These are phyloP conservation scores for Begonia loranthoides DNA, from an alignment of 306 rosid species.

Conservation along the genomic window DNA sequence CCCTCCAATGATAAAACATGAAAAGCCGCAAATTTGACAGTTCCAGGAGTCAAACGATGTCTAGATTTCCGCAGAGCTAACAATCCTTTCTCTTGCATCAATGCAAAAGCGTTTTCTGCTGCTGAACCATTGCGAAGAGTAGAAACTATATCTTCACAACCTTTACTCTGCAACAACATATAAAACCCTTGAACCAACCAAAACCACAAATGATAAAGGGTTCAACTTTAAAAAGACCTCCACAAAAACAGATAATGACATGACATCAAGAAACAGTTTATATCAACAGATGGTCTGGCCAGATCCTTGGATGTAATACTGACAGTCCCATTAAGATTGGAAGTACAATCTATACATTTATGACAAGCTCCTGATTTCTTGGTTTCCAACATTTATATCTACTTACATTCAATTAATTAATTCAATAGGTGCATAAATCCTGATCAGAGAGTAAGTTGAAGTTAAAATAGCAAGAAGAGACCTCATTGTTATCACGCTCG, in stretches of 20 bases:
- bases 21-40: constrained; percentile 96
- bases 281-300: neutral
- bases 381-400: too few relatives aligned
- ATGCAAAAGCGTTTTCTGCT: constrained; percentile 85
- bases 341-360: too few relatives aligned
- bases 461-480: constrained; percentile 11
- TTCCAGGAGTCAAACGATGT: constrained; percentile 97
- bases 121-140: constrained; percentile 94
- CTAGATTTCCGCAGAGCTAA: constrained; percentile 84
- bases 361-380: too few relatives aligned
- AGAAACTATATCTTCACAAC: constrained; percentile 70
- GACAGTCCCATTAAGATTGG: too few relatives aligned
- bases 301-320: too few relatives aligned
- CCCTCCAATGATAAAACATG: constrained; percentile 97
- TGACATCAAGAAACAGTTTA: too few relatives aligned
- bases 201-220: neutral
- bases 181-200: neutral
- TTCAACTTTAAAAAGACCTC: neutral
- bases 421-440: too few relatives aligned
- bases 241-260: too few relatives aligned
- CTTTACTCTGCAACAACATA: constrained; percentile 45
- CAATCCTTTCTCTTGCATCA: constrained; percentile 94
- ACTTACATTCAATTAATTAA: too few relatives aligned
- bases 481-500: constrained; percentile 73
- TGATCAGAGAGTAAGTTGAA: too few relatives aligned